Evolutionary conservation across 768 basidiomycete genomes (phyloP).

Genomic region (Mycena metata): DNA sequence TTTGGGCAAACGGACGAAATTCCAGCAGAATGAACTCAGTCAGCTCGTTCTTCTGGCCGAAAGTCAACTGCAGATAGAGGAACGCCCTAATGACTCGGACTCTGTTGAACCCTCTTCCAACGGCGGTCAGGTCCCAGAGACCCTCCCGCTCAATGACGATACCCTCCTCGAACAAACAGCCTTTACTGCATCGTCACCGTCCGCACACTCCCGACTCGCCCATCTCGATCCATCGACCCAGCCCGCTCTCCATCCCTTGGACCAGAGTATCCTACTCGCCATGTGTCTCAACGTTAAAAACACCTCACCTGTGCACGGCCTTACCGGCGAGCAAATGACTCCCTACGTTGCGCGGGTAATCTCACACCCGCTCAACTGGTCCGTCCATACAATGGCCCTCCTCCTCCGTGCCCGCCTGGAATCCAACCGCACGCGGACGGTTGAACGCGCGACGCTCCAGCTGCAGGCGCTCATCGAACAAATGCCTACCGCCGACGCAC

Average conservation of each 20-base stretch:
- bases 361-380: slow-evolving; percentile 93
- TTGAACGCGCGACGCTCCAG: slow-evolving; percentile 93
- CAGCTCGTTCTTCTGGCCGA: slow-evolving; percentile 97
- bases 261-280: slow-evolving; percentile 92
- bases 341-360: slow-evolving; percentile 94
- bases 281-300: slow-evolving; percentile 93
- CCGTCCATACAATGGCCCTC: slow-evolving; percentile 95
- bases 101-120: slow-evolving; percentile 26
- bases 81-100: slow-evolving; percentile 21
- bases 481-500: slow-evolving; percentile 90
- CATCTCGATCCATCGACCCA: slow-evolving; percentile 89
- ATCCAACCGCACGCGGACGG: slow-evolving; percentile 88
- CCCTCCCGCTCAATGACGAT: slow-evolving; percentile 91
- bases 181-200: slow-evolving; percentile 80
- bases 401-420: slow-evolving; percentile 94
- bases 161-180: slow-evolving; percentile 95
- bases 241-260: slow-evolving; percentile 90
- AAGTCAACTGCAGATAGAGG: slow-evolving; percentile 62
- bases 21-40: slow-evolving; percentile 85
- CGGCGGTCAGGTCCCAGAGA: slow-evolving; percentile 72
- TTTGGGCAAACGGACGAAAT: slow-evolving; percentile 94
- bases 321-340: slow-evolving; percentile 92
- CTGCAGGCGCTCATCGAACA: slow-evolving; percentile 97
- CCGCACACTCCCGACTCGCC: slow-evolving; percentile 60
- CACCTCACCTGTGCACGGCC: slow-evolving; percentile 89